Base-by-base conservation (phyloP, 345 rosid genomes). In the Pistacia integerrima region DNA sequence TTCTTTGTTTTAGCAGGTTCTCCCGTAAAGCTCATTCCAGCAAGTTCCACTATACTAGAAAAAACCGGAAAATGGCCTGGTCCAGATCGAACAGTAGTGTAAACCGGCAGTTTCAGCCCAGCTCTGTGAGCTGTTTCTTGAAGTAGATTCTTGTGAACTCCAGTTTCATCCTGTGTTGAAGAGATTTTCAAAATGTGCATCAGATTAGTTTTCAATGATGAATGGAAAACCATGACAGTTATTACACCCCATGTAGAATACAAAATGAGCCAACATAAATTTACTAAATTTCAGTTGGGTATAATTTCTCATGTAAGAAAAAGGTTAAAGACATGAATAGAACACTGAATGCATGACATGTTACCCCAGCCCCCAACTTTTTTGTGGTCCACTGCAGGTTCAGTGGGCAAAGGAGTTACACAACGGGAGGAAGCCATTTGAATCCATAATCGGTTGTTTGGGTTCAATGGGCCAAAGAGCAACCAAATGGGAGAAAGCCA, bases 121-220 rank as follows among this genome's bases (percentile, higher is more conserved):
- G 88, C 88, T 60, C 86, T 83, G 57, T 85, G 88, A 44, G 81
- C 84, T 54, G 85, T 85, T 67, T 85, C 88, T 65, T 85, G 88
- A 38, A 85, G 86, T 74, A 85, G 76, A 75, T 85, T 85, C 78
- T 85, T 85, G 74, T 81, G 83, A 58, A 85, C 86, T 71, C 88
- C 88, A 74, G 88, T 85, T 72, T 85, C 88, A 81, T 85, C 88
- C 88, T 85, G 80, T 64, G 9, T 48, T 4, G 14, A 35, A 62
- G 46, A 62, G 67, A 64, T 38, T 25, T n/a, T 55, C 36, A 71
- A 70, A 56, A 71, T 77, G 49, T 25, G 67, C 73, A 46, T 28
- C 22, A 14, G 20, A 18, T 64, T 61, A 71, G 38, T 10, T 64
- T 56, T 60, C 61, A 38, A 70, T 33, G 11, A 64, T 30, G 49